phyloP scores from a whole-genome alignment of 805 yeast species.

The Clavispora asparagi region DNA sequence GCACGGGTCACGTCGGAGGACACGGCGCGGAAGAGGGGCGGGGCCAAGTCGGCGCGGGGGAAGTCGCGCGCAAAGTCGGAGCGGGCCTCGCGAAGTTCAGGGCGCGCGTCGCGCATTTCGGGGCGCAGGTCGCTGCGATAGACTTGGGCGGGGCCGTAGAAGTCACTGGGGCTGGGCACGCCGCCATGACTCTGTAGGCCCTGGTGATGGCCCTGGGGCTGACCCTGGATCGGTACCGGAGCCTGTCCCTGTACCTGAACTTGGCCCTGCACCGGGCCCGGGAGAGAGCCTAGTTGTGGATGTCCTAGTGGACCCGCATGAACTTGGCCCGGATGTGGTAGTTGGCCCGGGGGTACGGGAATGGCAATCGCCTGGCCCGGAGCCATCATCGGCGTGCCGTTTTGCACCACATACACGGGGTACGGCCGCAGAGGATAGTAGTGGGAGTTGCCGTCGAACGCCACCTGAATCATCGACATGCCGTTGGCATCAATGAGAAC shows the following conservation, averaged over 20 bases:
- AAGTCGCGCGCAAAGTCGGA: no score
- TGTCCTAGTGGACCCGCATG: no score
- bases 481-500: conserved; percentile 4
- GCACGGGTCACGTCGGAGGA: neutral
- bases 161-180: neutral
- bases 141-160: neutral
- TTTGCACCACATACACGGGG: conserved; percentile 33
- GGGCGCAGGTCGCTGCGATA: neutral
- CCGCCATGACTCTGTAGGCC: no score
- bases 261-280: neutral
- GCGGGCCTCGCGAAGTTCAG: neutral
- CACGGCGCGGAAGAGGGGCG: neutral
- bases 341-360: conserved; percentile 4
- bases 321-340: neutral
- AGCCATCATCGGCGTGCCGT: conserved; percentile 1
- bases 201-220: no score
- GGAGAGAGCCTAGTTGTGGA: no score
- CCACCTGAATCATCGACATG: conserved; percentile 19
- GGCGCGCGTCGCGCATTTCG: neutral
- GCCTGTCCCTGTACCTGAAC: neutral
- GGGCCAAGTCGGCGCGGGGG: no score
- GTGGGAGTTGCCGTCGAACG: conserved; percentile 23
- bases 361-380: conserved; percentile 9
- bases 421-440: conserved; percentile 27
- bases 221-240: neutral